Conservation (phyloP, 2,329 filamentous ascomycete species). For the Clarireedia sp. region DNA sequence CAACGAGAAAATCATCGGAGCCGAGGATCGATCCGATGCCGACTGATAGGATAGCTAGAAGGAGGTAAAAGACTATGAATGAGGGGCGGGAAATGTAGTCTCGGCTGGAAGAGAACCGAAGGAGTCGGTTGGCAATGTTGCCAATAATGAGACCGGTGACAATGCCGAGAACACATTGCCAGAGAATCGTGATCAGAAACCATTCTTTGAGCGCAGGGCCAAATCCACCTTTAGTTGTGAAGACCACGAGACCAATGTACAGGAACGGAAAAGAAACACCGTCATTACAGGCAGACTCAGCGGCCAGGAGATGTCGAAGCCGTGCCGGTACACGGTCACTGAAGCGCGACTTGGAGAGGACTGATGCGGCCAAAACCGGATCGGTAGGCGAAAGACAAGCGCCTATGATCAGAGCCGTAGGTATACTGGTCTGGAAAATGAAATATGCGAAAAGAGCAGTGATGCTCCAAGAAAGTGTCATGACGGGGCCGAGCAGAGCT, state of each 20-base stretch:
- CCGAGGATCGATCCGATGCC: conserved; percentile 44
- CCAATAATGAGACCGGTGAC: conserved; percentile 41
- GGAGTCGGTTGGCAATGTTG: conserved; percentile 37
- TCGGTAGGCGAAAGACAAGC: conserved; percentile 50
- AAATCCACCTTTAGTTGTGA: conserved; percentile 29
- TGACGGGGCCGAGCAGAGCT: conserved; percentile 22
- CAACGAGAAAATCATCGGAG: conserved; percentile 47
- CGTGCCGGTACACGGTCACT: conserved; percentile 42
- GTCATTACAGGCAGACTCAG: conserved; percentile 49
- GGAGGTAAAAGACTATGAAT: conserved; percentile 47
- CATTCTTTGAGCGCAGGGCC: conserved; percentile 40
- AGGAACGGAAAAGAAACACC: conserved; percentile 48
- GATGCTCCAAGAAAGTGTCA: conserved; percentile 33
- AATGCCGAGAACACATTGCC: conserved; percentile 44
- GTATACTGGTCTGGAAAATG: conserved; percentile 38
- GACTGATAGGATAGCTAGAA: conserved; percentile 43
- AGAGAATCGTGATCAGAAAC: conserved; percentile 45
- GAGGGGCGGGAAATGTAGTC: conserved; percentile 41
- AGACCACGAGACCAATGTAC: conserved; percentile 42
- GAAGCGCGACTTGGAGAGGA: conserved; percentile 46
- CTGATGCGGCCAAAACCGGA: conserved; percentile 45
- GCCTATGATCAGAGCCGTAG: conserved; percentile 42
- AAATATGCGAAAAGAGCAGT: conserved; percentile 38
- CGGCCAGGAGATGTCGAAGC: conserved; percentile 42
- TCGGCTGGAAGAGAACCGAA: conserved; percentile 38